Evolutionary conservation across 192 early-diverging fungal species (phyloP).

Genomic region (Kickxella alabastrina): DNA sequence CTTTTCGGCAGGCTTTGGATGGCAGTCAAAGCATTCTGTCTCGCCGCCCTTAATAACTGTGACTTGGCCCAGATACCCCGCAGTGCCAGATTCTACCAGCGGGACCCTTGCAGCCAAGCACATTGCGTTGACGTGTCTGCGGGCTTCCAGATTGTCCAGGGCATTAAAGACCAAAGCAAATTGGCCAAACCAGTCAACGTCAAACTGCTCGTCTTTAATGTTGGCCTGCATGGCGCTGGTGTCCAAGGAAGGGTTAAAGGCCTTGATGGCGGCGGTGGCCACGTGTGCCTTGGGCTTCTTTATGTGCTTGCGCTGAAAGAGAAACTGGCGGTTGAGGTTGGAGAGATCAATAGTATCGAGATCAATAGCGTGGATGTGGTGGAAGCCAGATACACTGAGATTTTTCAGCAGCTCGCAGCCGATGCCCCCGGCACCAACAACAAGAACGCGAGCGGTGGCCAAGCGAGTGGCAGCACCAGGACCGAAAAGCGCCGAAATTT

Average conservation of each 20-base stretch:
- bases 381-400: constrained; percentile 84
- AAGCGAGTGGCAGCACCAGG: constrained; percentile 10
- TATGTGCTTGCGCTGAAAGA: constrained; percentile 94
- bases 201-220: constrained; percentile 83
- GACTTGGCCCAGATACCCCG: constrained; percentile 90
- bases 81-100: constrained; percentile 94
- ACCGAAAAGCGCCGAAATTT: constrained; percentile 31
- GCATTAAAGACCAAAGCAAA: constrained; percentile 96
- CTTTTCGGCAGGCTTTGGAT: constrained; percentile 72
- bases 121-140: constrained; percentile 93
- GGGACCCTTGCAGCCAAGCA: constrained; percentile 87
- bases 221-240: constrained; percentile 68
- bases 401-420: constrained; percentile 98
- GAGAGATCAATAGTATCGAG: constrained; percentile 98
- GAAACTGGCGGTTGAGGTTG: constrained; percentile 98
- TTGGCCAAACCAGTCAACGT: constrained; percentile 78
- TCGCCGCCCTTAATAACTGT: constrained; percentile 72
- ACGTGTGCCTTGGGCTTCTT: constrained; percentile 88
- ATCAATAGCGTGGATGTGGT: constrained; percentile 82
- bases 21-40: constrained; percentile 94
- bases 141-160: constrained; percentile 92
- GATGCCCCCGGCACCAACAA: constrained; percentile 91
- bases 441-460: constrained; percentile 49
- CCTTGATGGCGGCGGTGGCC: constrained; percentile 75
- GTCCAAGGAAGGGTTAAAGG: constrained; percentile 79